Evolutionary conservation across 495 filamentous ascomycete species (phyloP), one percentile per base, ranked within the genome.

Genomic region (Aeminium ludgeri): DNA sequence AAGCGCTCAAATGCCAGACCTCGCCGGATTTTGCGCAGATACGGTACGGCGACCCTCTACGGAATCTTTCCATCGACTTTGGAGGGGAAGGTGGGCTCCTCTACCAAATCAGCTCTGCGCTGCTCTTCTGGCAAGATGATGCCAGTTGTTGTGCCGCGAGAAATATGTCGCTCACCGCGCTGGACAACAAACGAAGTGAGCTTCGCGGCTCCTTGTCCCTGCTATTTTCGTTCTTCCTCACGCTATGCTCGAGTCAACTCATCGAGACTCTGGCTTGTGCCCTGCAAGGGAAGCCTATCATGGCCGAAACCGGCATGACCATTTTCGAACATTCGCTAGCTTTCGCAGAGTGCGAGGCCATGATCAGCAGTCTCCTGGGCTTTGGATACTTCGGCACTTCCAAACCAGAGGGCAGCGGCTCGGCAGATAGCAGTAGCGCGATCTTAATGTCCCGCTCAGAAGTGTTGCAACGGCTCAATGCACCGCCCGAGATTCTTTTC

Each of bases 311-410:
- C 0, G 85, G 86, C 5, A 95, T 96, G 82, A 93, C 86, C 0
- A 70, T 96, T 15, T 89, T 97, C 54, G 89, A 97, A 50, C 85
- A 94, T 54, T 96, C 89, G 0, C 64, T 97, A 11, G 89, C 89
- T 0, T 97, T 96, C 59, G 84, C 89, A 1, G 91, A 97, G 57
- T 85, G 89, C 3, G 91, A 97, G 55, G 78, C 82, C 10, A 77
- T 83, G 46, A 73, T 92, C 30, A 72, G 76, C 51, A 77, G 71
- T 41, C 75, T 79, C 3, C 68, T 91, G 2, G 81, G 79, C 2
- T 72, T 81, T 48, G 71, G 73, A 8, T 48, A 78, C 12, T 80
- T 83, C 58, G 70, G 72, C 36, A 10, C 39, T 20, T 36, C 46
- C 1, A 40, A 34, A 11, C 20, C 45, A 5, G 28, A 41, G 36